Percentiles rank a stretch among this genome's conserved stretches.
phyloP scores from a whole-genome alignment of 1,139 yeast species.

The Hanseniaspora gamundiae region DNA sequence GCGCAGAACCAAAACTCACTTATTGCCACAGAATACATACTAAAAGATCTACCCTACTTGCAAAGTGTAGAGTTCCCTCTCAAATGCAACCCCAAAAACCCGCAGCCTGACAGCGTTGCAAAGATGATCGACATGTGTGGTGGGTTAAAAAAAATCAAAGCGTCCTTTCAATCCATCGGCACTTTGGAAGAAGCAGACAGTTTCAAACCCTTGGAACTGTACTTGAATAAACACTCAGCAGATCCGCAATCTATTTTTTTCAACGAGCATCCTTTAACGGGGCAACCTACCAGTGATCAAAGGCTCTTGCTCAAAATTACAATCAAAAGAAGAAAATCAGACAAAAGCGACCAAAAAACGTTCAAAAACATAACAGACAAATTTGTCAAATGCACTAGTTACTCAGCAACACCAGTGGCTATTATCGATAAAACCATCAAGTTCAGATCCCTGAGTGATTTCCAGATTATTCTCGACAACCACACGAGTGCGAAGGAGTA shows the following conservation, averaged over 20 bases:
- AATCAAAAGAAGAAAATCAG: conserved; percentile 48
- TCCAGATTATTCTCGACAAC: conserved; percentile 57
- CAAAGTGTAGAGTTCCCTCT: conserved; percentile 75
- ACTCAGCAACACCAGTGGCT: conserved; percentile 53
- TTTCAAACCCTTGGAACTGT: conserved; percentile 42
- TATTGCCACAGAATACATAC: not conserved
- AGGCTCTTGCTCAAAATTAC: conserved; percentile 58
- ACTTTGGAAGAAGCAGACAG: conserved; percentile 1
- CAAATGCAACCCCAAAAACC: conserved; percentile 31
- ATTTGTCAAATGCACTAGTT: not conserved
- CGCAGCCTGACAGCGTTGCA: conserved; percentile 32
- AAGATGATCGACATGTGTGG: conserved; percentile 71
- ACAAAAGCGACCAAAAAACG: conserved; percentile 37
- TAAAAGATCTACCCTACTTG: conserved; percentile 54
- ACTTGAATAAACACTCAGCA: conserved; percentile 19
- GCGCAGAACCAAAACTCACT: not conserved
- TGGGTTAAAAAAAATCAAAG: conserved; percentile 29
- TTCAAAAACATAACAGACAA: not conserved
- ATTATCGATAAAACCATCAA: conserved; percentile 60
- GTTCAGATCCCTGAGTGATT: conserved; percentile 82
- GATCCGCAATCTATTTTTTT: conserved; percentile 15
- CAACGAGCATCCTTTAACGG: conserved; percentile 68
- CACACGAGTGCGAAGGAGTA: conserved; percentile 38
- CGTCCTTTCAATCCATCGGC: not conserved
- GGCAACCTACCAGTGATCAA: conserved; percentile 38